Percentiles rank a stretch among this genome's conserved stretches.
These are phyloP conservation scores for Aspergillus steynii DNA, from an alignment of 495 filamentous ascomycete genomes.

Conservation along the genomic window DNA sequence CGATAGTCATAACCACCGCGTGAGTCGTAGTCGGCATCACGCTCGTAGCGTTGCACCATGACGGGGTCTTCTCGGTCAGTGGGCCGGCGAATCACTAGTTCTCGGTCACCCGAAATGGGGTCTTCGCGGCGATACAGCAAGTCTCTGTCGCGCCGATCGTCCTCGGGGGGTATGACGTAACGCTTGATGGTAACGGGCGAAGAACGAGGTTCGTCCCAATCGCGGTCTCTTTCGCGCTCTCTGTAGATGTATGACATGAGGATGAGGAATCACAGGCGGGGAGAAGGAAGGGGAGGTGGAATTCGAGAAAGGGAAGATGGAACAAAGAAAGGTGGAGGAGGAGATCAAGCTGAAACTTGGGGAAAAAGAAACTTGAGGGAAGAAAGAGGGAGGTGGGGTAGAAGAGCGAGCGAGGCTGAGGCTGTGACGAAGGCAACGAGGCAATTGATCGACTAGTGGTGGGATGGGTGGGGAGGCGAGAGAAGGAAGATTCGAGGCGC, in stretches of 20 bases:
- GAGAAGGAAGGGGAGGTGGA: background rate
- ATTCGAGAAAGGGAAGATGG: background rate
- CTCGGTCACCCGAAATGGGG: constrained; percentile 35
- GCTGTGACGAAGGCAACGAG: background rate
- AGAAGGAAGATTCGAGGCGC: constrained; percentile 1
- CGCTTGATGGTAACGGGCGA: constrained; percentile 46
- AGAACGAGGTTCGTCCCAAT: constrained; percentile 44
- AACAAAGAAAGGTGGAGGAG: background rate
- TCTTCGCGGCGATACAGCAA: constrained; percentile 42
- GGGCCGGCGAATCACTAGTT: constrained; percentile 51
- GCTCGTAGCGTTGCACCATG: constrained; percentile 43
- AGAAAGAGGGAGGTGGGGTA: background rate
- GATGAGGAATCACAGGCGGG: constrained; percentile 8
- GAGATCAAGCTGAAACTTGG: constrained; percentile 2
- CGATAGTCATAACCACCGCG: constrained; percentile 38
- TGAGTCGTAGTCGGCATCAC: constrained; percentile 44
- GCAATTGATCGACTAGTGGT: background rate
- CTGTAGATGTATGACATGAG: constrained; percentile 49
- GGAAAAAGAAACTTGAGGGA: constrained; percentile 1
- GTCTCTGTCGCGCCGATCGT: constrained; percentile 46
- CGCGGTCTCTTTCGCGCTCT: constrained; percentile 46
- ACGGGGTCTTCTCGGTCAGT: constrained; percentile 46
- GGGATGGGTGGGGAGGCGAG: background rate
- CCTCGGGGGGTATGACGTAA: constrained; percentile 50
- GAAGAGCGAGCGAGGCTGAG: constrained; percentile 11